Evolutionary conservation across 345 rosid genomes (phyloP).

Genomic region (Ailanthus altissimus): DNA sequence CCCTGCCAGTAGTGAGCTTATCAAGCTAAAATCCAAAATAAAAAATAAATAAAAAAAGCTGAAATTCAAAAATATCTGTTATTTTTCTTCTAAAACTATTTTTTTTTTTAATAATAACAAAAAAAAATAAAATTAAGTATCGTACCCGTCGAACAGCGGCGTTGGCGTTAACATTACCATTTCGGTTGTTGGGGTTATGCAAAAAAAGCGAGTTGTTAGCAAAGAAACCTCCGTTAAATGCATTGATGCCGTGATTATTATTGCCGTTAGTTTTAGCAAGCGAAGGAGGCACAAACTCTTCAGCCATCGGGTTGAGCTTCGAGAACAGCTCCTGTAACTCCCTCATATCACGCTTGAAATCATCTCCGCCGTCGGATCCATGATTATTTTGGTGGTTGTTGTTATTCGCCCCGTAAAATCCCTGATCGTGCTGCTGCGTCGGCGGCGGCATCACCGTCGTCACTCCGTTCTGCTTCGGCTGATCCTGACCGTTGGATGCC

Average conservation of each 20-base stretch:
- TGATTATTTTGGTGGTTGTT: conserved; percentile 9
- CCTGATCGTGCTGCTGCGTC: conserved; percentile 33
- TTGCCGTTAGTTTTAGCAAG: conserved; percentile 37
- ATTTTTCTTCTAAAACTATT: not conserved
- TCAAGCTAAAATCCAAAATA: conserved; percentile 3
- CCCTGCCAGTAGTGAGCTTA: not conserved
- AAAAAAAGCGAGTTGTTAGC: conserved; percentile 34
- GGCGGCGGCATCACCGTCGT: conserved; percentile 17
- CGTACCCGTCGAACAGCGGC: conserved; percentile 56
- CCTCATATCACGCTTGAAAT: conserved; percentile 61
- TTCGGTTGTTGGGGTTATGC: conserved; percentile 29
- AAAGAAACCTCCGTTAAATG: conserved; percentile 44
- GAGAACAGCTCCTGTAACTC: conserved; percentile 86
- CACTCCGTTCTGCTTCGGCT: conserved; percentile 34
- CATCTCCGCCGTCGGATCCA: conserved; percentile 48
- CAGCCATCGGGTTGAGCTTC: conserved; percentile 91
- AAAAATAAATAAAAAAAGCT: not conserved
- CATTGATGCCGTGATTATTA: conserved; percentile 30
- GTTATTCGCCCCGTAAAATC: conserved; percentile 15
- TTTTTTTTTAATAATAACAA: not conserved
- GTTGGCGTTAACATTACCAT: conserved; percentile 46
- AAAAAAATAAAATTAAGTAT: not conserved
- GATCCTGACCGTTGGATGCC: conserved; percentile 47
- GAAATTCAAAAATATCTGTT: no score
- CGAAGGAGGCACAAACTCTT: conserved; percentile 91